phyloP scores from a whole-genome alignment of 2,329 filamentous ascomycete species.

The Ophiosphaerella korrae region DNA sequence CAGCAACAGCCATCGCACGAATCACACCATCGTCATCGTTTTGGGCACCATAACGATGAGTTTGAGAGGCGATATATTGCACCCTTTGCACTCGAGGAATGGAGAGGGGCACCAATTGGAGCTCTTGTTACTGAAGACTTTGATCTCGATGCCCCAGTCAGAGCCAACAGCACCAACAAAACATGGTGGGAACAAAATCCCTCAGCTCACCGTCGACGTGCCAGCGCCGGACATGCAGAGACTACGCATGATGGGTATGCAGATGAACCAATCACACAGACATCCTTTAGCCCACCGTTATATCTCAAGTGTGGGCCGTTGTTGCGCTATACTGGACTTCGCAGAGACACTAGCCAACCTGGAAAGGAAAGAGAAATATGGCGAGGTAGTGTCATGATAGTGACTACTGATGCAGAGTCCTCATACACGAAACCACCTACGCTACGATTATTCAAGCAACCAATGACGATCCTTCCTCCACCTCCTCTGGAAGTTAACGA shows the following conservation, averaged over 20 bases:
- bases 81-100: conserved; percentile 64
- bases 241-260: conserved; percentile 70
- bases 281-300: conserved; percentile 80
- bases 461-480: conserved; percentile 79
- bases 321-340: conserved; percentile 85
- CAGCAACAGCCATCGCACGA: conserved; percentile 29
- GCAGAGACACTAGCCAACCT: conserved; percentile 58
- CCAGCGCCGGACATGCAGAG: conserved; percentile 33
- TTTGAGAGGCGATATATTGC: conserved; percentile 60
- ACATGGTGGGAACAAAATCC: conserved; percentile 78
- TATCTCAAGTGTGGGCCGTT: conserved; percentile 90
- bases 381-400: conserved; percentile 94
- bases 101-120: conserved; percentile 50
- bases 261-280: conserved; percentile 67
- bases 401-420: conserved; percentile 83
- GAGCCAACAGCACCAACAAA: conserved; percentile 36
- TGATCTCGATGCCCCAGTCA: conserved; percentile 44
- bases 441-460: conserved; percentile 83
- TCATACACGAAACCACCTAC: conserved; percentile 79
- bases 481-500: conserved; percentile 72
- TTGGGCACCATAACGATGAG: conserved; percentile 43
- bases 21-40: conserved; percentile 36
- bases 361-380: conserved; percentile 74
- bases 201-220: conserved; percentile 49
- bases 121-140: conserved; percentile 51